Base-by-base conservation (phyloP, 140 eudicot species). In the Ambrosia hybrid region DNA sequence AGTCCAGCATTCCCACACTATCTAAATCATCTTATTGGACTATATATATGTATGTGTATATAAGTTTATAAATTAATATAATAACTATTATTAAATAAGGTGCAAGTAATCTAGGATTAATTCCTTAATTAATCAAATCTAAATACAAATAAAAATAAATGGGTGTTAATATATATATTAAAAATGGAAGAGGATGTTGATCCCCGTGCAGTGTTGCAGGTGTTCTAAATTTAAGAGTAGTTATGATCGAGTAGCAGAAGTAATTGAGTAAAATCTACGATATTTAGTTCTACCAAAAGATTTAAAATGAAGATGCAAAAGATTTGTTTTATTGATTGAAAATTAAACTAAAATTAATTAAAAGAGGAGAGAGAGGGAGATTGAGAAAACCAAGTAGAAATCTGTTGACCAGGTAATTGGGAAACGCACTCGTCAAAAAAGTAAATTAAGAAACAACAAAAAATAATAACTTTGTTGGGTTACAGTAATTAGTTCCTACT, bases 1-100 rank as follows among this genome's bases (percentile, higher is more conserved):
- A 87, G 82, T 84, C 98, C 98, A 79, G 96, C 98, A 92, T 83
- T 81, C 86, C 87, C 95, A 92, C 96, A 80, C 89, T 79, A 81
- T 68, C 74, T 81, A 83, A 76, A 86, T 83, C 86, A 83, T 83
- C 85, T 78, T 81, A 73, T 81, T 76, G 78, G 78, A 79, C 83
- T 21, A 21, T 21, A 21, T 45, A 55, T 64, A 72, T 12, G 9
- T n/a, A 1, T 45, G 3, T 66, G 41, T 65, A 16, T 46, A 11
- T 26, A 51, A 37, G 12, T 48, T 9, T 51, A 39, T 55, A 16
- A 15, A 63, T 64, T 21, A 10, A 1, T 33, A 36, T 4, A 30
- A 9, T 7, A 21, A 57, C 9, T 8, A 26, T 17, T 37, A n/a
- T 56, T 56, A 61, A 36, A 13, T 53, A 11, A 51, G 37, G 4